These are phyloP conservation scores for Trichoderma sp. DNA, from an alignment of 2,329 filamentous ascomycete genomes.

Conservation along the genomic window DNA sequence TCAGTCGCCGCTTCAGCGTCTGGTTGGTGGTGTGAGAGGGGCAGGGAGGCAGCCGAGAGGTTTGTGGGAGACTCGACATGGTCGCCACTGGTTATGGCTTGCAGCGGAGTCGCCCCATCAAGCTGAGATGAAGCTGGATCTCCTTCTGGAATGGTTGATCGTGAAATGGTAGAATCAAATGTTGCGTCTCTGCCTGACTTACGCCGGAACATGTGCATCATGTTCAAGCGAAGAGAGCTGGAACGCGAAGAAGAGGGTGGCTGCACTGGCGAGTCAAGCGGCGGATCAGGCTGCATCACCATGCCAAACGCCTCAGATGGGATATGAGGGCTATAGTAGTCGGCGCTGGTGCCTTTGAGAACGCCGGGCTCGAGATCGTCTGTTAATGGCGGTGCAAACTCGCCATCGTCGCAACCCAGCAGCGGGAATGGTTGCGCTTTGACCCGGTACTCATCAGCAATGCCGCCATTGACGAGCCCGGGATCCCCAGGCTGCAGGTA, in stretches of 20 bases:
- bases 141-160: neutral
- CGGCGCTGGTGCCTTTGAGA: constrained; percentile 41
- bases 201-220: constrained; percentile 40
- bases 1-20: constrained; percentile 11
- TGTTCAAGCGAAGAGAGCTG: constrained; percentile 39
- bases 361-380: constrained; percentile 33
- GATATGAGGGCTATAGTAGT: constrained; percentile 45
- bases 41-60: constrained; percentile 6
- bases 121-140: neutral
- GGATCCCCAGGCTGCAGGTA: constrained; percentile 9
- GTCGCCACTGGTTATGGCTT: constrained; percentile 16
- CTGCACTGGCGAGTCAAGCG: constrained; percentile 26
- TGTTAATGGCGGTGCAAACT: constrained; percentile 21
- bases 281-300: constrained; percentile 31
- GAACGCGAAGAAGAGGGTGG: constrained; percentile 31
- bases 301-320: constrained; percentile 46
- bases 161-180: constrained; percentile 28
- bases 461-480: neutral
- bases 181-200: constrained; percentile 37
- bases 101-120: constrained; percentile 18
- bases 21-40: constrained; percentile 21
- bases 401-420: constrained; percentile 21
- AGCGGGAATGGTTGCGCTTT: constrained; percentile 17
- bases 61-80: constrained; percentile 23
- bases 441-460: constrained; percentile 10